Evolutionary conservation across 192 early-diverging fungal species (phyloP).

Genomic region (Podila minutissima): DNA sequence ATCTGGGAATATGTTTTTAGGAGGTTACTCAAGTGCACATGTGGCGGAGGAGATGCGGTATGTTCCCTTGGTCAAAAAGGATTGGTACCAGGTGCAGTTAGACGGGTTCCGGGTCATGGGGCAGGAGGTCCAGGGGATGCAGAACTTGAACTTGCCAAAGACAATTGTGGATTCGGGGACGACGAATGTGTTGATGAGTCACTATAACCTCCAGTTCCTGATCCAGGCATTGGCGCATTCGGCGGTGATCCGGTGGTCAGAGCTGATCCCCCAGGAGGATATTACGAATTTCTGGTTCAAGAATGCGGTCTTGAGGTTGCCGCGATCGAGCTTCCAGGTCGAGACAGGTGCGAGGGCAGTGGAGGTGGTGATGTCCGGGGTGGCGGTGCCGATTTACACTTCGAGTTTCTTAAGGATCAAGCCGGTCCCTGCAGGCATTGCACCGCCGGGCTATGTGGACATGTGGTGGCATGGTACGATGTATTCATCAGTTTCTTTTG

Average conservation of each 20-base stretch:
- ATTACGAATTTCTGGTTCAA: slow-evolving; percentile 37
- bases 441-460: slow-evolving; percentile 35
- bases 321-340: slow-evolving; percentile 28
- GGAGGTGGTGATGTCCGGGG: slow-evolving; percentile 28
- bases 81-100: slow-evolving; percentile 44
- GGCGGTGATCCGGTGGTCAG: slow-evolving; percentile 18
- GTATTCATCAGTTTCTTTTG: background rate
- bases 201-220: slow-evolving; percentile 44
- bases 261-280: slow-evolving; percentile 25
- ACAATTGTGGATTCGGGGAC: slow-evolving; percentile 45
- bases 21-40: slow-evolving; percentile 30
- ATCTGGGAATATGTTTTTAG: slow-evolving; percentile 45
- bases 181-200: slow-evolving; percentile 48
- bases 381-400: slow-evolving; percentile 34
- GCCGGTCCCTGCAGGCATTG: slow-evolving; percentile 17
- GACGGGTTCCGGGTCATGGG: slow-evolving; percentile 52
- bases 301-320: slow-evolving; percentile 37
- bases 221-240: slow-evolving; percentile 28
- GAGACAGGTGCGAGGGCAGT: slow-evolving; percentile 15
- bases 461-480: slow-evolving; percentile 44
- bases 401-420: slow-evolving; percentile 36
- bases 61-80: slow-evolving; percentile 37
- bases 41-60: slow-evolving; percentile 38
- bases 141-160: slow-evolving; percentile 46
- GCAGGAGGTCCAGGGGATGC: slow-evolving; percentile 18